A percentile compares a stretch with the other conserved stretches of the same genome.
These are phyloP conservation scores for Passalora sequoiae DNA, from an alignment of 2,329 filamentous ascomycete genomes.

Conservation along the genomic window DNA sequence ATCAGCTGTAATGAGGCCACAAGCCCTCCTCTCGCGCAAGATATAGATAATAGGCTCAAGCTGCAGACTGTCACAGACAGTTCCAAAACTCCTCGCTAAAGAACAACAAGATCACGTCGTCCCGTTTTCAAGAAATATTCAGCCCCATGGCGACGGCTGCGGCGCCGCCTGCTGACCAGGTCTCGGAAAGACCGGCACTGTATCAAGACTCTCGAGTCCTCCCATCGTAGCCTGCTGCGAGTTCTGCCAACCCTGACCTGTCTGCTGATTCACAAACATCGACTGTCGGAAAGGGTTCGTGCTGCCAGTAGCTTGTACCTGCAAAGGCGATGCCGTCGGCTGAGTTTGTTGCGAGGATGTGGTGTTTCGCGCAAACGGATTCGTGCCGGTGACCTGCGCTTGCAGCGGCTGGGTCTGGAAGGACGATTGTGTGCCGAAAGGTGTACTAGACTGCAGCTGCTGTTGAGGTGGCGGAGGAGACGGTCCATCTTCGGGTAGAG, in stretches of 20 bases:
- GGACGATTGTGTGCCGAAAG: conserved; percentile 20
- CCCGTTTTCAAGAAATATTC: conserved; percentile 4
- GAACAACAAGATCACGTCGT: conserved; percentile 1
- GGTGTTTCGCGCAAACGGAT: conserved; percentile 60
- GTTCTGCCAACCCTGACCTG: conserved; percentile 82
- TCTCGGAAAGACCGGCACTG: conserved; percentile 79
- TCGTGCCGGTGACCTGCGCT: conserved; percentile 62
- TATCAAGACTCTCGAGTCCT: conserved; percentile 69
- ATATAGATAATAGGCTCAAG: no score
- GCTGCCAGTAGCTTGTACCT: conserved; percentile 74
- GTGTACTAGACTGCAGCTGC: conserved; percentile 15
- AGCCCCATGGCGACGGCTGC: conserved; percentile 29
- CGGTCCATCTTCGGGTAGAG: conserved; percentile 24
- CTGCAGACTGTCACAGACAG: no score
- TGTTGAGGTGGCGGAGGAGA: conserved; percentile 16
- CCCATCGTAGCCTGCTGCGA: conserved; percentile 71
- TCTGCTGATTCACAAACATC: conserved; percentile 81
- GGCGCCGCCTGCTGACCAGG: conserved; percentile 47
- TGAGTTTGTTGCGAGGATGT: conserved; percentile 40
- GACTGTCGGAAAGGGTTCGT: conserved; percentile 95
- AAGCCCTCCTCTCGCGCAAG: no score
- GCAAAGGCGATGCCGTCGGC: conserved; percentile 45
- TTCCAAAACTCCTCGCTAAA: conserved; percentile 5
- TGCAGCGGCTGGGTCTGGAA: conserved; percentile 44
- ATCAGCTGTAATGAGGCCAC: no score